Percentiles rank a stretch among this genome's conserved stretches.
These are phyloP conservation scores for Polysphondylium violaceum DNA, from an alignment of 78 protist species.

Conservation along the genomic window DNA sequence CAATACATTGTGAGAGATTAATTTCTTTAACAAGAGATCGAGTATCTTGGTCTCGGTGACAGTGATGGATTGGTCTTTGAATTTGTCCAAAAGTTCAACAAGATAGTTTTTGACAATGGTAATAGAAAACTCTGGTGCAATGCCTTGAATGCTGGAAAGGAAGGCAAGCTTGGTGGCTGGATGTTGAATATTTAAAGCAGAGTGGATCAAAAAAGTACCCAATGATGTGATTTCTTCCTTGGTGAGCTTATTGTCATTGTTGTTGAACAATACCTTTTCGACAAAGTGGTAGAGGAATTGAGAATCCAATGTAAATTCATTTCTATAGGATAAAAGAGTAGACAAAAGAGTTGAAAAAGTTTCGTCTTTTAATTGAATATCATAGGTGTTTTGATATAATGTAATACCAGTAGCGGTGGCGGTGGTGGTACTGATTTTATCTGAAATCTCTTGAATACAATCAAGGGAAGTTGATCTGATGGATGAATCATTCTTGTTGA, in stretches of 20 bases:
- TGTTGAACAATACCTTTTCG: slow-evolving; percentile 7
- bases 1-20: background rate
- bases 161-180: background rate
- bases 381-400: no score
- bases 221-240: background rate
- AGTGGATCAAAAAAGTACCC: slow-evolving; percentile 6
- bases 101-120: background rate
- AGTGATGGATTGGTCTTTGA: background rate
- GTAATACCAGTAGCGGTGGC: background rate
- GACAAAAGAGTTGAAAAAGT: no score
- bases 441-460: slow-evolving; percentile 30
- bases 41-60: background rate
- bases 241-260: background rate
- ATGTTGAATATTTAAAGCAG: background rate
- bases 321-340: no score
- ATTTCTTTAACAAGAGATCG: slow-evolving; percentile 8
- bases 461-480: slow-evolving; percentile 45
- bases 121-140: no score
- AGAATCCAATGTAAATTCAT: slow-evolving; percentile 34
- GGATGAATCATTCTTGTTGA: background rate
- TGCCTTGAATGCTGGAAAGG: slow-evolving; percentile 9
- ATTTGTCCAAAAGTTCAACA: background rate
- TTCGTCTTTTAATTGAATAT: no score
- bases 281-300: background rate
- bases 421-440: background rate